Evolutionary conservation across 805 yeast genomes (phyloP).

Genomic region (Helenozyma rhizophorensis): DNA sequence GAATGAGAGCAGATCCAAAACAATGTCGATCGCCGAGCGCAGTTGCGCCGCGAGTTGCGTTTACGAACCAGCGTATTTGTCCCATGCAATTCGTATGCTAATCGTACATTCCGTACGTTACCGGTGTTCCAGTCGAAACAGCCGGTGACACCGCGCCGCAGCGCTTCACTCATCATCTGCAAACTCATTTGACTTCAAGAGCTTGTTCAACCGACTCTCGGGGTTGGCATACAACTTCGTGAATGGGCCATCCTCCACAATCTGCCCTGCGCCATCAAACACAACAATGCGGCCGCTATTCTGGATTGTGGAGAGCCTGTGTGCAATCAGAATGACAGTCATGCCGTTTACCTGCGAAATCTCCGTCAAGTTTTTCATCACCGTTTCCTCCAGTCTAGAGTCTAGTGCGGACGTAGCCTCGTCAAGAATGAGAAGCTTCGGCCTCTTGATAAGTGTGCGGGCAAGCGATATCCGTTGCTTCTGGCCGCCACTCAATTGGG

Average conservation of each 20-base stretch:
- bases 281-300: constrained; percentile 81
- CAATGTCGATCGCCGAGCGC: no score
- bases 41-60: no score
- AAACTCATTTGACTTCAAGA: constrained; percentile 29
- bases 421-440: constrained; percentile 78
- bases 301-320: constrained; percentile 81
- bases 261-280: constrained; percentile 46
- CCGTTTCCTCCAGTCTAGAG: constrained; percentile 80
- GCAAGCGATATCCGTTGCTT: constrained; percentile 91
- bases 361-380: constrained; percentile 62
- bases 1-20: no score
- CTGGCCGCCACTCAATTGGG: constrained; percentile 90
- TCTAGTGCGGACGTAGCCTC: constrained; percentile 96
- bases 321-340: constrained; percentile 88
- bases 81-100: no score
- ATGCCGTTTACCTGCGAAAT: constrained; percentile 42
- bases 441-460: constrained; percentile 74
- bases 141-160: no score
- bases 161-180: constrained; percentile 3
- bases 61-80: no score
- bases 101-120: no score
- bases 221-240: constrained; percentile 45
- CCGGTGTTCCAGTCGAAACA: no score
- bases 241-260: constrained; percentile 68
- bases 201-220: constrained; percentile 40